Conservation (phyloP, 371 early-diverging fungal species). For the Cokeromyces recurvatus region DNA sequence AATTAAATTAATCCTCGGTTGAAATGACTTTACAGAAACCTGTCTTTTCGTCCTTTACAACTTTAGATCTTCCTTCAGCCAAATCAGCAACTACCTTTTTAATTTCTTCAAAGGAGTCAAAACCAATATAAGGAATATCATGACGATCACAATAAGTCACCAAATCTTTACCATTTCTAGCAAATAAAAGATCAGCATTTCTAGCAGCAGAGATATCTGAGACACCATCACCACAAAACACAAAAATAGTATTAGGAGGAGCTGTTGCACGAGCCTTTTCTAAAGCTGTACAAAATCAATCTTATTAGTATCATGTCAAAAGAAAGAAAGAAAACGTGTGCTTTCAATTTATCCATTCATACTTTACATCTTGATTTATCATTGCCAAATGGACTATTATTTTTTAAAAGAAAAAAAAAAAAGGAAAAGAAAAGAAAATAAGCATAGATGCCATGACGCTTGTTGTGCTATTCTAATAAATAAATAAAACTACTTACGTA, state of each 20-base stretch:
- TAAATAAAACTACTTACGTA: too few species aligned
- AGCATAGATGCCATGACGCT: too few species aligned
- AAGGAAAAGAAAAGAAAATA: too few species aligned
- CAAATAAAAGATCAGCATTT: conserved; percentile 60
- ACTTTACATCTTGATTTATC: conserved; percentile 49
- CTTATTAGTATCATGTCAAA: too few species aligned
- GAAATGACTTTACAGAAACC: conserved; percentile 30
- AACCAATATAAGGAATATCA: conserved; percentile 42
- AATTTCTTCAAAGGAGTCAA: conserved; percentile 47
- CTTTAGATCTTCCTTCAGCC: neutral
- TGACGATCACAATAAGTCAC: conserved; percentile 56
- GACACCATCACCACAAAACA: conserved; percentile 69
- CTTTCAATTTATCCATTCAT: neutral
- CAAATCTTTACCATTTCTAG: conserved; percentile 55
- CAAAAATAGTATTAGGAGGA: conserved; percentile 32
- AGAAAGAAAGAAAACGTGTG: neutral
- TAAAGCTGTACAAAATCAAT: conserved; percentile 26
- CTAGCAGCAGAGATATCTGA: conserved; percentile 62
- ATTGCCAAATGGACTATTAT: conserved; percentile 43
- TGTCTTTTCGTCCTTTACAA: conserved; percentile 4
- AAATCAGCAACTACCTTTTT: conserved; percentile 8
- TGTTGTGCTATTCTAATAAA: too few species aligned
- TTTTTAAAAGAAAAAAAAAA: too few species aligned
- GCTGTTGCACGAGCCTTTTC: conserved; percentile 26
- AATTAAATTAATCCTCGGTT: too few species aligned